These are phyloP conservation scores for Lipomyces yamadae DNA, from an alignment of 805 yeast genomes.

Conservation along the genomic window DNA sequence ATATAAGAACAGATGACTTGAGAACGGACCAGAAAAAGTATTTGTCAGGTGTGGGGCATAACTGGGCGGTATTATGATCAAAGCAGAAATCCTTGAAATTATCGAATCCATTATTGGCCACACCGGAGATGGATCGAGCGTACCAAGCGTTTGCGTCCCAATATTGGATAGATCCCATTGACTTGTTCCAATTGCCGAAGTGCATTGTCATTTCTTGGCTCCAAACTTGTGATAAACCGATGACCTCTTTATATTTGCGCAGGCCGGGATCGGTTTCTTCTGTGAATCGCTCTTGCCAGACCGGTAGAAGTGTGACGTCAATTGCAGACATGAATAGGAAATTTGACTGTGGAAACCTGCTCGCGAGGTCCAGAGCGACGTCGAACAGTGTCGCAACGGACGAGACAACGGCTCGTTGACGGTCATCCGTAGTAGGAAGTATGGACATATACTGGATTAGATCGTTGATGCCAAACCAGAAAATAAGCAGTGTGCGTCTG, in stretches of 20 bases:
- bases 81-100: conserved; percentile 17
- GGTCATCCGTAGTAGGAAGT: conserved; percentile 11
- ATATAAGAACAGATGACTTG: not conserved
- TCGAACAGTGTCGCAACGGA: conserved; percentile 25
- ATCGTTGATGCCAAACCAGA: conserved; percentile 35
- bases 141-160: conserved; percentile 34
- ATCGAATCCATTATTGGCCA: conserved; percentile 22
- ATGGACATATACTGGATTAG: conserved; percentile 24
- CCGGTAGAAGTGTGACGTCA: conserved; percentile 34
- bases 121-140: conserved; percentile 29
- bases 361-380: conserved; percentile 21
- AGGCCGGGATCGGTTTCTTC: conserved; percentile 17
- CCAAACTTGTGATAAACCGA: conserved; percentile 26
- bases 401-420: conserved; percentile 22
- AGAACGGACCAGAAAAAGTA: conserved; percentile 30
- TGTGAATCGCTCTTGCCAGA: conserved; percentile 21
- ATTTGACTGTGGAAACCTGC: conserved; percentile 28
- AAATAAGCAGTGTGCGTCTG: conserved; percentile 24
- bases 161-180: conserved; percentile 23
- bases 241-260: conserved; percentile 27
- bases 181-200: conserved; percentile 26
- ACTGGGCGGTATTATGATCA: conserved; percentile 16
- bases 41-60: conserved; percentile 20
- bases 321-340: conserved; percentile 25
- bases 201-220: conserved; percentile 19